phyloP scores from a whole-genome alignment of 148 eudicot species.

The Vaccinium corymbosum region DNA sequence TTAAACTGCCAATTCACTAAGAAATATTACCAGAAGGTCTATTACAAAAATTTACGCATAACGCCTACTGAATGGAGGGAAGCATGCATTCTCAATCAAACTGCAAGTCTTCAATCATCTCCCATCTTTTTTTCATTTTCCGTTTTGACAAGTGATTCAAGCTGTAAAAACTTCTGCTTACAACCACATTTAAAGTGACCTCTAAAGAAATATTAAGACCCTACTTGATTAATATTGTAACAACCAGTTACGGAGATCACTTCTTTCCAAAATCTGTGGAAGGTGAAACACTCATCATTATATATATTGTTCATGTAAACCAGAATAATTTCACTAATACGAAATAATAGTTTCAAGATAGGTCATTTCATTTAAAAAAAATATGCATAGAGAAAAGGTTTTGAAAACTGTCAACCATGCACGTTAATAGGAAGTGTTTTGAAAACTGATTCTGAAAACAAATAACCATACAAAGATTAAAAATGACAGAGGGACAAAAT shows the following conservation, averaged over 20 bases:
- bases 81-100: conserved; percentile 3
- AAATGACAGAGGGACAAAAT: neutral
- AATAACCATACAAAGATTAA: neutral
- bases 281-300: neutral
- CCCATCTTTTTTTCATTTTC: neutral
- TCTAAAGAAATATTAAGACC: too few relatives aligned
- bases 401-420: neutral
- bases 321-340: neutral
- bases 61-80: neutral
- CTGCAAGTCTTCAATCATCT: conserved; percentile 5
- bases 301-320: neutral
- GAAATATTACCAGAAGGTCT: neutral
- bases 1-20: neutral
- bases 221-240: neutral
- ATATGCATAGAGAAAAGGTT: neutral
- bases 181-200: neutral
- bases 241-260: neutral
- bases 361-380: neutral
- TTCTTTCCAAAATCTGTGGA: neutral
- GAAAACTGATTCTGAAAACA: neutral
- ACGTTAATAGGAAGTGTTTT: neutral
- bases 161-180: neutral
- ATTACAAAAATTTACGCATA: neutral
- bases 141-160: neutral
- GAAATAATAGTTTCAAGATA: neutral